A percentile compares a stretch with the other conserved stretches of the same genome.
Evolutionary conservation across 495 filamentous ascomycete species (phyloP).

Genomic region (Friedmanniomyces simplex): DNA sequence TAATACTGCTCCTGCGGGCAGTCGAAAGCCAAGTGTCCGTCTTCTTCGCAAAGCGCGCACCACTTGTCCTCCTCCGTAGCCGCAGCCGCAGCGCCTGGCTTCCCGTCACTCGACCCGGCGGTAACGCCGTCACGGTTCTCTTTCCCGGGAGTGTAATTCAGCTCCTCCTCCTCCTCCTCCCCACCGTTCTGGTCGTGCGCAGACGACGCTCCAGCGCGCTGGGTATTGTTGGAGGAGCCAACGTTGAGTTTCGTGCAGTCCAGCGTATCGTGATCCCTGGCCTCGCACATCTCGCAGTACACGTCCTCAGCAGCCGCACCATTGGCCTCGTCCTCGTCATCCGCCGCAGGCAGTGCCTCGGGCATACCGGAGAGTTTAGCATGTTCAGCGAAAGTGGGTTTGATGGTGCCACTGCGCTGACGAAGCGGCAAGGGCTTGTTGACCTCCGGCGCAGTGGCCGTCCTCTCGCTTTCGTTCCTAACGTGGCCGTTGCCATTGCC

Average conservation of each 20-base stretch:
- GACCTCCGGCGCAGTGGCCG: conserved; percentile 13
- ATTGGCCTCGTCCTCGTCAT: not conserved
- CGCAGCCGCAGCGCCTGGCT: conserved; percentile 33
- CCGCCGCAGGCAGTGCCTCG: not conserved
- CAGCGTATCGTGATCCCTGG: conserved; percentile 18
- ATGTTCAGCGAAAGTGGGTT: conserved; percentile 12
- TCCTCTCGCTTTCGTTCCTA: conserved; percentile 55
- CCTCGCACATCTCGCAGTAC: conserved; percentile 22
- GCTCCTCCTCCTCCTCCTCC: conserved; percentile 8
- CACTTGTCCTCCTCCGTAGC: conserved; percentile 80
- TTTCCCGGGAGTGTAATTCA: conserved; percentile 34
- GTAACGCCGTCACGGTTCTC: conserved; percentile 5
- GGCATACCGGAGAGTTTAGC: not conserved
- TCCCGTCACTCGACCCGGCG: not conserved
- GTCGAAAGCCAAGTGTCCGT: conserved; percentile 53
- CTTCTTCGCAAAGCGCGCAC: conserved; percentile 94
- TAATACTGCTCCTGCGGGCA: conserved; percentile 25
- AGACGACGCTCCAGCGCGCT: not conserved
- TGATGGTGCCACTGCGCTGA: conserved; percentile 19
- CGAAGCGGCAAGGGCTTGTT: conserved; percentile 9
- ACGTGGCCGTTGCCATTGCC: not conserved
- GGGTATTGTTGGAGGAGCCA: not conserved
- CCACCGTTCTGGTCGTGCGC: no score
- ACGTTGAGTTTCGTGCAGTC: conserved; percentile 13
- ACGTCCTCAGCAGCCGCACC: not conserved